These are phyloP conservation scores for Plenodomus biglobosus DNA, from an alignment of 2,329 filamentous ascomycete species.

Conservation along the genomic window DNA sequence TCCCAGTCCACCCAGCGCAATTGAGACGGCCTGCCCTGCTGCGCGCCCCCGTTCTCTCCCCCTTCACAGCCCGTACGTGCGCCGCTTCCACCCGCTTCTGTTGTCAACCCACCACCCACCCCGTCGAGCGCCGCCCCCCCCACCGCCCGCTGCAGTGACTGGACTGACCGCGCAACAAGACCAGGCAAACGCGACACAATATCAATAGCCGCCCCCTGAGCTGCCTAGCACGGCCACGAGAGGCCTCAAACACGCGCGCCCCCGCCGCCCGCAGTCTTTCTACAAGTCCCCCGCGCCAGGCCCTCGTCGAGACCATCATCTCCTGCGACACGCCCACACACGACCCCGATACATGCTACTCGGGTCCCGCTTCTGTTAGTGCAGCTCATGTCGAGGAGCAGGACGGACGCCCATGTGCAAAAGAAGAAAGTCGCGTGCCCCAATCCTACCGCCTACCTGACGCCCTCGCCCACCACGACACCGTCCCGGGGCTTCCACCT, in stretches of 20 bases:
- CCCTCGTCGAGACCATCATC: too few species aligned
- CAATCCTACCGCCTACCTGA: slow-evolving; percentile 49
- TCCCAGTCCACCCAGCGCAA: slow-evolving; percentile 26
- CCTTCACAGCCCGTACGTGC: slow-evolving; percentile 31
- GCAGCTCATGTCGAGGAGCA: slow-evolving; percentile 38
- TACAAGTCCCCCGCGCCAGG: slow-evolving; percentile 17
- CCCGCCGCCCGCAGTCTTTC: background rate
- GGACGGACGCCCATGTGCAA: slow-evolving; percentile 51
- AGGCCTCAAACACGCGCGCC: background rate
- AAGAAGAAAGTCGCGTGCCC: slow-evolving; percentile 52
- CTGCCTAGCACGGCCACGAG: background rate
- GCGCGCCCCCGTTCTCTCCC: slow-evolving; percentile 20
- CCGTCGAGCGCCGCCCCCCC: slow-evolving; percentile 16
- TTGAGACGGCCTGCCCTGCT: slow-evolving; percentile 36
- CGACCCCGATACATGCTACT: slow-evolving; percentile 29
- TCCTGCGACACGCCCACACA: slow-evolving; percentile 11
- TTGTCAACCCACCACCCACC: slow-evolving; percentile 14
- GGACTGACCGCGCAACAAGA: slow-evolving; percentile 23
- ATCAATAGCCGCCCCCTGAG: slow-evolving; percentile 20
- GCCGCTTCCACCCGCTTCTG: slow-evolving; percentile 30
- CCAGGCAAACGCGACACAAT: slow-evolving; percentile 16
- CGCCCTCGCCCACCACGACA: slow-evolving; percentile 21
- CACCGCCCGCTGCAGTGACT: slow-evolving; percentile 24
- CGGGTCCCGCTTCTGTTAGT: slow-evolving; percentile 30
- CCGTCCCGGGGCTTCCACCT: slow-evolving; percentile 27